Evolutionary conservation across 495 filamentous ascomycete genomes (phyloP).

Genomic region (Hypoxylon lienhwacheense): DNA sequence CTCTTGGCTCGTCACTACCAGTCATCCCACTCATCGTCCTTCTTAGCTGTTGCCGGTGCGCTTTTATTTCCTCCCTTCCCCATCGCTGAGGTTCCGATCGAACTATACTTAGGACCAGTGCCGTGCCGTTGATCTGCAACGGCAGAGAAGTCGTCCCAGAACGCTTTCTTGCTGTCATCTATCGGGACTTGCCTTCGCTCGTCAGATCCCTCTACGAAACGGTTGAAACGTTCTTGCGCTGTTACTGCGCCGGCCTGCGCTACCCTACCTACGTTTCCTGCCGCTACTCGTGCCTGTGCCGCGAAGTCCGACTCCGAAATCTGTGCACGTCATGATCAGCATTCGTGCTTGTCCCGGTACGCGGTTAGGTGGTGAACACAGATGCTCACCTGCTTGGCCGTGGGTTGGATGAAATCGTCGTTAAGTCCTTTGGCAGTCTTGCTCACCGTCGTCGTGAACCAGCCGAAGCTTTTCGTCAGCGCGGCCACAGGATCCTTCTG

Average conservation of each 20-base stretch:
- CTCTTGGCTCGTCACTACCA: constrained; percentile 50
- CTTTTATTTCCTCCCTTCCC: constrained; percentile 55
- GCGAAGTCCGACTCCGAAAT: constrained; percentile 86
- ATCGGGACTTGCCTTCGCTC: constrained; percentile 42
- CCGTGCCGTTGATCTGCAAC: constrained; percentile 51
- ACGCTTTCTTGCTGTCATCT: constrained; percentile 72
- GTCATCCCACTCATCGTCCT: constrained; percentile 67
- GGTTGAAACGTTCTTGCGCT: constrained; percentile 74
- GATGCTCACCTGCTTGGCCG: constrained; percentile 72
- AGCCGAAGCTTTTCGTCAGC: constrained; percentile 88
- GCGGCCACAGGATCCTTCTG: constrained; percentile 89
- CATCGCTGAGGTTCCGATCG: constrained; percentile 76
- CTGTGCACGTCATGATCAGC: constrained; percentile 46
- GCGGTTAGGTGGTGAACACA: constrained; percentile 7
- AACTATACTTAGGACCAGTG: constrained; percentile 40
- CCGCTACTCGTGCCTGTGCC: constrained; percentile 73
- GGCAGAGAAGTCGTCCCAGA: constrained; percentile 82
- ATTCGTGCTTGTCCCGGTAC: neutral
- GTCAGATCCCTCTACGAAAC: constrained; percentile 70
- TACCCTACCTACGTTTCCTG: constrained; percentile 62
- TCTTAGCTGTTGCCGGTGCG: constrained; percentile 42
- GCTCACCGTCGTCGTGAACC: constrained; percentile 83
- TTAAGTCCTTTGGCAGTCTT: constrained; percentile 89
- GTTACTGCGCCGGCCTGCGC: constrained; percentile 64
- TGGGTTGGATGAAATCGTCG: constrained; percentile 85